A percentile compares a stretch with the other conserved stretches of the same genome.
These are phyloP conservation scores for Nicotiana obtusifolia DNA, from an alignment of 257 asterid species.

Conservation along the genomic window DNA sequence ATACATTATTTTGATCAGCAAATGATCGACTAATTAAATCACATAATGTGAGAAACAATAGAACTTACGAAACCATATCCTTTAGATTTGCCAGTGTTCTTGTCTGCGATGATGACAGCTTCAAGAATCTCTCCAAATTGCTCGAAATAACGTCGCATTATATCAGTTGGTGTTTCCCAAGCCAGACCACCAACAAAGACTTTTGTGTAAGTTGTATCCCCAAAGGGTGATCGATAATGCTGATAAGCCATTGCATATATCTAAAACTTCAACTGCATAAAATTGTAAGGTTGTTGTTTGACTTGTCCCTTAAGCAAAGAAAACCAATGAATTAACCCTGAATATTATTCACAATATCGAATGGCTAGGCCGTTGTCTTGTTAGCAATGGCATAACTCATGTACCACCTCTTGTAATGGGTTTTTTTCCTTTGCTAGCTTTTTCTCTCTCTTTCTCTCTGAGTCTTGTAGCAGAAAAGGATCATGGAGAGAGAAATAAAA, in stretches of 20 bases:
- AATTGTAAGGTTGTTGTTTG: not conserved
- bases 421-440: not conserved
- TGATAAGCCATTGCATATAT: conserved; percentile 63
- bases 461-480: not conserved
- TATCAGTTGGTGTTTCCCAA: conserved; percentile 93
- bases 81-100: conserved; percentile 88
- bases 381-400: not conserved
- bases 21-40: not conserved
- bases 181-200: conserved; percentile 98
- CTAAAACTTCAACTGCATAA: not conserved
- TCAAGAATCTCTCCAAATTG: conserved; percentile 95
- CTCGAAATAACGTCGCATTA: conserved; percentile 69
- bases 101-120: conserved; percentile 92
- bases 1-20: too few relatives aligned
- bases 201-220: conserved; percentile 88
- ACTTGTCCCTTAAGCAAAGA: not conserved
- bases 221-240: conserved; percentile 96
- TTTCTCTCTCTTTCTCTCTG: not conserved
- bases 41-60: not conserved
- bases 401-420: not conserved
- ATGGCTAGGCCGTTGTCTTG: not conserved
- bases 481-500: not conserved
- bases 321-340: not conserved
- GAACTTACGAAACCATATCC: conserved; percentile 91
- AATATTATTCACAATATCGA: not conserved